These are phyloP conservation scores for Magnusiomyces clavatus DNA, from an alignment of 1,139 yeast species.

Conservation along the genomic window DNA sequence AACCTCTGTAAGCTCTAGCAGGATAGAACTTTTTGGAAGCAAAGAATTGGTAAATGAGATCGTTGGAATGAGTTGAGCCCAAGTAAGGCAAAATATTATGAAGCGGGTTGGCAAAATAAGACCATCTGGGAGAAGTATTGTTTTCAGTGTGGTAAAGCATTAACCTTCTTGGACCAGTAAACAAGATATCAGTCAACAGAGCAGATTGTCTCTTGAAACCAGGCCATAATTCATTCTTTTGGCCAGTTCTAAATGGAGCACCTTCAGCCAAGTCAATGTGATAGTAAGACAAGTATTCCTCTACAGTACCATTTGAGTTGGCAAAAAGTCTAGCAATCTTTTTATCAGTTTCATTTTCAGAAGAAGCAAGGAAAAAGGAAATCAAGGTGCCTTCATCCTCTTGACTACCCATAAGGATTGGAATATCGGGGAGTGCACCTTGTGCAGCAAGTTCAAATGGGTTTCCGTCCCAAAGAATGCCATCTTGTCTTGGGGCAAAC, in stretches of 20 bases:
- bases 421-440: slow-evolving; percentile 18
- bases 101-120: slow-evolving; percentile 11
- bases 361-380: slow-evolving; percentile 7
- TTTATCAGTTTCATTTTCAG: background rate
- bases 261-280: slow-evolving; percentile 17
- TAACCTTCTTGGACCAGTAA: slow-evolving; percentile 18
- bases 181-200: slow-evolving; percentile 17
- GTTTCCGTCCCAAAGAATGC: slow-evolving; percentile 12
- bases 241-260: slow-evolving; percentile 19
- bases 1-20: slow-evolving; percentile 14
- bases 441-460: slow-evolving; percentile 9
- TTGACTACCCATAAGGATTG: slow-evolving; percentile 19
- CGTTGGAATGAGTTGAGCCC: slow-evolving; percentile 18
- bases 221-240: slow-evolving; percentile 8
- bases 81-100: slow-evolving; percentile 14
- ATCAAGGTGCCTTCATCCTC: slow-evolving; percentile 23
- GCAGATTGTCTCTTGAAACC: slow-evolving; percentile 18
- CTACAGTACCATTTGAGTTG: slow-evolving; percentile 5
- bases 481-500: slow-evolving; percentile 20
- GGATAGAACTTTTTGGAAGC: slow-evolving; percentile 2
- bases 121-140: slow-evolving; percentile 1
- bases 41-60: slow-evolving; percentile 1
- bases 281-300: slow-evolving; percentile 11
- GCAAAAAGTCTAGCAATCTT: background rate
- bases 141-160: slow-evolving; percentile 6